Base-by-base conservation (phyloP, 176 grass and related monocot genomes). In the Rhynchospora breviuscula region DNA sequence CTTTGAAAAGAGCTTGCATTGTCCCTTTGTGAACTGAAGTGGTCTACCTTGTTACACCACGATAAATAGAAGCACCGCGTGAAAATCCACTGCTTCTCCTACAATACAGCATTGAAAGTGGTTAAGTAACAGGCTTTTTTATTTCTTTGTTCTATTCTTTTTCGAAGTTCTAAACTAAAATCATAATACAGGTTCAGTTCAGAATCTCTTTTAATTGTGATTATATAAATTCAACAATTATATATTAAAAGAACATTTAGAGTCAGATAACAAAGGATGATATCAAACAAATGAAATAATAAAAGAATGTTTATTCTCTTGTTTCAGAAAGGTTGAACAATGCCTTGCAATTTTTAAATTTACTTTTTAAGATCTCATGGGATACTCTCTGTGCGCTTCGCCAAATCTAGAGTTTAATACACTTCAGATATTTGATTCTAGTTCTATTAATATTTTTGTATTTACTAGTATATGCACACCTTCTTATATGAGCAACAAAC, bases 61-160 rank as follows among this genome's bases (percentile, higher is more conserved):
- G 82, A 71, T 99, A 99, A 71, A 99, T 99, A 4, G 96, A 99
- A 73, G 91, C 96, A 8, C 96, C 96, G 33, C 96, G 89, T 48
- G 96, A 99, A 88, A 99, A 99, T 19, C 96, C 96, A 73, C 96
- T 99, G 70, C 96, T 99, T 90, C 91, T 91, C 88, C 96, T 99
- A 86, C 82, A 84, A 59, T 76, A 7, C 25, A n/a, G 49, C 14
- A 82, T 52, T 35, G 80, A 77, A 26, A 63, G 18, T 40, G 48
- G 52, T 47, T 15, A 74, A 45, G 21, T 33, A 63, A 44, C 52
- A 62, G 10, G 45, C 44, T 49, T 63, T 59, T 63, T 4, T 6
- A 53, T 13, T 80, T 22, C 10, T 17, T 21, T 64, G 35, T 40
- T 40, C 35, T 64, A 4, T 48, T 48, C 8, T 12, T 4, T 45